A percentile compares a stretch with the other conserved stretches of the same genome.
Conservation (phyloP, 2,329 filamentous ascomycete genomes). For the Paraphoma sp. region DNA sequence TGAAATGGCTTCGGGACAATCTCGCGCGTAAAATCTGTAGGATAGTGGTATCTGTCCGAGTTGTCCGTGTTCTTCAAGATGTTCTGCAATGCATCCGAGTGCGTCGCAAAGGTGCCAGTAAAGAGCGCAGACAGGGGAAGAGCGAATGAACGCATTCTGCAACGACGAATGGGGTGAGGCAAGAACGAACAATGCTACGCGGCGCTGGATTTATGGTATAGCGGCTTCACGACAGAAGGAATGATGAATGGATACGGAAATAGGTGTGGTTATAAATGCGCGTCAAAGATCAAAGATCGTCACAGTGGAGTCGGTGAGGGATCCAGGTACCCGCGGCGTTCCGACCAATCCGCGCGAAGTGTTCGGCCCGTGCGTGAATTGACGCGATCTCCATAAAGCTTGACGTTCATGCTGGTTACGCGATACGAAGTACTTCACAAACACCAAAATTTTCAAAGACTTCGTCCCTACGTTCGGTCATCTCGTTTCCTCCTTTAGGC, state of each 20-base stretch:
- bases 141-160: conserved; percentile 27
- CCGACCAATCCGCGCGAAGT: conserved; percentile 23
- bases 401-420: not conserved
- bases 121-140: conserved; percentile 19
- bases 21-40: conserved; percentile 66
- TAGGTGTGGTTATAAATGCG: conserved; percentile 9
- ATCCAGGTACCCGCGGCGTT: conserved; percentile 18
- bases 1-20: conserved; percentile 65
- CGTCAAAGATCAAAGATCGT: conserved; percentile 24
- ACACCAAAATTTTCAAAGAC: not conserved
- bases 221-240: not conserved
- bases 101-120: conserved; percentile 29
- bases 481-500: too few relatives aligned
- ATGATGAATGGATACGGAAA: not conserved
- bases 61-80: conserved; percentile 63
- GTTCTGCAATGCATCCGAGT: conserved; percentile 59
- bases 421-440: not conserved
- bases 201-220: conserved; percentile 3
- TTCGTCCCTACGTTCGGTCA: too few relatives aligned
- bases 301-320: conserved; percentile 21
- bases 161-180: not conserved
- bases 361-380: conserved; percentile 15
- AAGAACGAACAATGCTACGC: conserved; percentile 1
- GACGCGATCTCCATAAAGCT: not conserved
- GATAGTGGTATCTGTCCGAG: conserved; percentile 63